phyloP scores from a whole-genome alignment of 1,284 basidiomycete genomes.

The Cutaneotrichosporon cutaneum region DNA sequence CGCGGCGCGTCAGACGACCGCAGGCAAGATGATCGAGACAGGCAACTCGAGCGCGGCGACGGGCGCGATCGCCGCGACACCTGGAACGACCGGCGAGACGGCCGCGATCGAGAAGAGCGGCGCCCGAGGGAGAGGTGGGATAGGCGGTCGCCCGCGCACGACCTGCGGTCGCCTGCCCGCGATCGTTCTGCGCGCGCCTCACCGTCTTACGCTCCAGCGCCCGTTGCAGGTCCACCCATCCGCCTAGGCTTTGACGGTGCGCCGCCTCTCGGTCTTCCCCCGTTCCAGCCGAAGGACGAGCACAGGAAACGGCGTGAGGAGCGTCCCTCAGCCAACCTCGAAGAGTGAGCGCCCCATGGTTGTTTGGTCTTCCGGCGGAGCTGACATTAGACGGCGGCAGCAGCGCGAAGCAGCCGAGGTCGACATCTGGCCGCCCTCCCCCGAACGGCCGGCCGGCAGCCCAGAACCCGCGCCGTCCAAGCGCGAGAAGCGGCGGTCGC shows the following conservation, averaged over 20 bases:
- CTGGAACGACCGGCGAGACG: too few species aligned
- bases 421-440: conserved; percentile 81
- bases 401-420: conserved; percentile 66
- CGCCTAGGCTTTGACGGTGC: conserved; percentile 12
- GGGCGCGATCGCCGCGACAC: background rate
- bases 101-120: background rate
- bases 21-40: background rate
- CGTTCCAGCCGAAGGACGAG: conserved; percentile 1
- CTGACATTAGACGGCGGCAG: conserved; percentile 63
- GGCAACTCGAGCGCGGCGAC: background rate
- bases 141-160: background rate
- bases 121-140: background rate
- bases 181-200: background rate
- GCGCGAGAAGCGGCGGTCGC: conserved; percentile 29
- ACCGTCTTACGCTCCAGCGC: background rate
- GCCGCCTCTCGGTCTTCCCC: conserved; percentile 11
- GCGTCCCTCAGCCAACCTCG: conserved; percentile 13
- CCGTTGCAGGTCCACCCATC: conserved; percentile 4
- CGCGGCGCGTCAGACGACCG: background rate
- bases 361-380: too few species aligned
- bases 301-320: background rate
- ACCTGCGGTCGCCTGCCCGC: background rate
- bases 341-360: too few species aligned
- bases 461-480: background rate
- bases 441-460: conserved; percentile 56